Conservation (phyloP, 2,329 filamentous ascomycete species). For the Neonectria neomacrospora region DNA sequence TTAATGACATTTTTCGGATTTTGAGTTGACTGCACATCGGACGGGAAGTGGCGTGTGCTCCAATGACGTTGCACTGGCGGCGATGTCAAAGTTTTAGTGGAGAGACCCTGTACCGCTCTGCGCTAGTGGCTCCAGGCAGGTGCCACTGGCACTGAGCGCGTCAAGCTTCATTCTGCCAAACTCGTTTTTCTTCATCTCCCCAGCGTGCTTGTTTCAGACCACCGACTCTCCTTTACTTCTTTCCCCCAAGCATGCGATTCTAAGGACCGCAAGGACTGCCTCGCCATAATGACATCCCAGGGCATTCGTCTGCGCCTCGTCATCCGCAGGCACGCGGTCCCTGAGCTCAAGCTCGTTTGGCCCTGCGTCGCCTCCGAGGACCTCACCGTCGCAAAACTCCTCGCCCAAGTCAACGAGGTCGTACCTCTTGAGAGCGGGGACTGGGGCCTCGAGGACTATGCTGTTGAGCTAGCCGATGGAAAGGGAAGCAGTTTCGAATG, state of each 20-base stretch:
- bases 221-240: constrained; percentile 9
- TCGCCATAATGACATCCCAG: constrained; percentile 45
- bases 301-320: constrained; percentile 77
- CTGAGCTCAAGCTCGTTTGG: constrained; percentile 79
- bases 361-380: constrained; percentile 66
- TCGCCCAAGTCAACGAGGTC: constrained; percentile 81
- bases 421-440: constrained; percentile 83
- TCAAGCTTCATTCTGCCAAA: constrained; percentile 18
- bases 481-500: constrained; percentile 80
- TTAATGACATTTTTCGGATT: background rate
- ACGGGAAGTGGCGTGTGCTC: background rate
- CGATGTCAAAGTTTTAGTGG: constrained; percentile 14
- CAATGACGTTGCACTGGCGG: background rate
- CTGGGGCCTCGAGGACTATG: constrained; percentile 92
- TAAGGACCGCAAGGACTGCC: constrained; percentile 10
- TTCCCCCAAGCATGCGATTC: constrained; percentile 32
- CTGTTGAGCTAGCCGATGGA: constrained; percentile 74
- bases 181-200: constrained; percentile 8
- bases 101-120: constrained; percentile 16
- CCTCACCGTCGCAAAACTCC: constrained; percentile 78
- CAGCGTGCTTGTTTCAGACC: constrained; percentile 4
- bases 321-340: constrained; percentile 78
- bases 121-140: constrained; percentile 18
- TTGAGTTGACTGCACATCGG: background rate
- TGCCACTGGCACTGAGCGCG: constrained; percentile 18